Conservation (phyloP, 73 alveolate species). For the Tetrahymena thermophila region DNA sequence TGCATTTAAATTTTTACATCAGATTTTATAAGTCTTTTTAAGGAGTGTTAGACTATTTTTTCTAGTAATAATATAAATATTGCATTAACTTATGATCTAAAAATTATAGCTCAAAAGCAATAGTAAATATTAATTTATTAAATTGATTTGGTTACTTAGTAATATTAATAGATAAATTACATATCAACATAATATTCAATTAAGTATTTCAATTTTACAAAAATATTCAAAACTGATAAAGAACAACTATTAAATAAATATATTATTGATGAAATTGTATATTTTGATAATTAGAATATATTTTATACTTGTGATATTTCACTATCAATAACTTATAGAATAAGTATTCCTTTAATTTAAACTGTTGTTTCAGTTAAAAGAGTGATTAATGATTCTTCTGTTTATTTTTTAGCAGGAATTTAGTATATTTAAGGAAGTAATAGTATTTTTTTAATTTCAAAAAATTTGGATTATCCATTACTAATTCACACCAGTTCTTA, state of each 20-base stretch:
- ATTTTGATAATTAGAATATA: neutral
- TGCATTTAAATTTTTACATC: neutral
- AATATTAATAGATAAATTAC: neutral
- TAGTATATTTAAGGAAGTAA: neutral
- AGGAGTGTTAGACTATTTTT: neutral
- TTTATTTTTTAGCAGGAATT: neutral
- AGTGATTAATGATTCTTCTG: neutral
- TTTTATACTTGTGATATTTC: neutral
- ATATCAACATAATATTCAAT: neutral
- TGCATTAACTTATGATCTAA: neutral
- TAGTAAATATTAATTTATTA: too few species aligned
- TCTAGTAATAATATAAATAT: neutral
- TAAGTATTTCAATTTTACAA: neutral
- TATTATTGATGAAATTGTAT: neutral
- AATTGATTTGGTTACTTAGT: neutral
- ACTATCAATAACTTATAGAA: neutral
- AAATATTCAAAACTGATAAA: neutral
- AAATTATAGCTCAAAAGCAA: too few species aligned
- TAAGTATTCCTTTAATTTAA: too few species aligned
- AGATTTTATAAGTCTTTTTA: neutral
- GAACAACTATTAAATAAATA: neutral
- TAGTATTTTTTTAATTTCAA: neutral
- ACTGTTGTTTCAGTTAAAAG: neutral
- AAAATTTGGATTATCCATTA: neutral
- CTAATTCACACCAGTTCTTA: neutral